These are phyloP conservation scores for Rugosomyces carneus DNA, from an alignment of 1,284 basidiomycete species.

Conservation along the genomic window DNA sequence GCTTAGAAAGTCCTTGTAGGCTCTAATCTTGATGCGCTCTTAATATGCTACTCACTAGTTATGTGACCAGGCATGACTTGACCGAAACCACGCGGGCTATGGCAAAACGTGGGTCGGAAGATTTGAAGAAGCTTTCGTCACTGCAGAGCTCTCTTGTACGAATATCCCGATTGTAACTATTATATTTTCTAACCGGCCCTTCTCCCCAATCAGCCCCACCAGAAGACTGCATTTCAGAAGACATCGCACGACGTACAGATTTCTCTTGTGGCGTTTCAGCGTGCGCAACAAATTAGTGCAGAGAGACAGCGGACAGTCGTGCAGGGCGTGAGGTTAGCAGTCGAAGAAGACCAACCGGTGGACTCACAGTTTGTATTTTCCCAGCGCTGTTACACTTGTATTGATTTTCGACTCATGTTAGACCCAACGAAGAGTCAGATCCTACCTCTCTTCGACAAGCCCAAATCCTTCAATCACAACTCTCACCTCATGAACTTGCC, in stretches of 20 bases:
- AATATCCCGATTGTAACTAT: conserved; percentile 8
- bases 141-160: conserved; percentile 62
- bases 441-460: conserved; percentile 45
- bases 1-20: conserved; percentile 76
- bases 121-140: conserved; percentile 80
- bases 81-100: conserved; percentile 92
- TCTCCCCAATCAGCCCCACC: conserved; percentile 47
- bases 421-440: conserved; percentile 30
- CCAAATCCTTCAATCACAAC: conserved; percentile 64
- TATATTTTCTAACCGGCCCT: conserved; percentile 5
- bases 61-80: conserved; percentile 63
- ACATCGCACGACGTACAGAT: conserved; percentile 90
- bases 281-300: conserved; percentile 84
- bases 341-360: conserved; percentile 55
- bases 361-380: conserved; percentile 18
- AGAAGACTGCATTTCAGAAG: conserved; percentile 80
- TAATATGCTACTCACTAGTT: not conserved
- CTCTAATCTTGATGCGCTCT: not conserved
- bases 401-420: conserved; percentile 10
- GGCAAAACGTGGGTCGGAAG: conserved; percentile 89
- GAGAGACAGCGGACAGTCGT: conserved; percentile 84
- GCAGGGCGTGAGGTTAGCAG: conserved; percentile 71
- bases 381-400: not conserved
- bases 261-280: conserved; percentile 87
- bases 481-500: conserved; percentile 87